Evolutionary conservation across 257 asterid genomes (phyloP), one percentile per base, ranked within the genome.

Genomic region (Fraxinus cuspidata): DNA sequence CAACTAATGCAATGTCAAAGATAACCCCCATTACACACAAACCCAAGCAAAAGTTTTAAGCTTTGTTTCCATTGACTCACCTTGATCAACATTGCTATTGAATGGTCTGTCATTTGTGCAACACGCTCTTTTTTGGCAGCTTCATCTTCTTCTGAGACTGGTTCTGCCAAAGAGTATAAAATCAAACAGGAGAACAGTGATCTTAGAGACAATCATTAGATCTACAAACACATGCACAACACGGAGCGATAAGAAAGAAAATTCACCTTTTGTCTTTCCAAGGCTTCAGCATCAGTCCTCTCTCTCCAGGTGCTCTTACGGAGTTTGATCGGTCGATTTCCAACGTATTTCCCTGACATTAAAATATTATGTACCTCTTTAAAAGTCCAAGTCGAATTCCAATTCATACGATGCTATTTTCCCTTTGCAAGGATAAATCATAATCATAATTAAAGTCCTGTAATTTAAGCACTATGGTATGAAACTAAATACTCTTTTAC

Each of bases 251-350:
- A 68, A 58, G 21, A 19, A 21, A 15, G 5, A 40, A 31, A 35
- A 32, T 53, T 76, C 74, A 90, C 99, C 96, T 95, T 95, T n/a
- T 90, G 96, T 81, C 93, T 88, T 72, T 75, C 90, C 78, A 90
- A 53, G 71, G 98, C 96, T 7, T 86, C 92, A 23, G 21, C 28
- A 79, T 95, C 97, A 23, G 90, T 93, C 81, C 98, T 90, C 77
- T 93, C 98, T 31, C 83, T 90, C 99, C 98, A 95, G 64, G 92
- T 91, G 88, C 99, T 93, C 92, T 95, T 95, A 40, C 96, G 91
- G 71, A 95, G 99, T 87, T 95, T 93, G 74, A 95, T 91, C 2
- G 98, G 99, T 29, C 99, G 91, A 77, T 95, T 93, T 32, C 98
- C 98, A 25, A 95, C 98, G 60, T 95, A 95, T 80, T 93, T 95